Evolutionary conservation across 768 basidiomycete genomes (phyloP), one percentile per base, ranked within the genome.

Genomic region (Kwoniella dejecticola): DNA sequence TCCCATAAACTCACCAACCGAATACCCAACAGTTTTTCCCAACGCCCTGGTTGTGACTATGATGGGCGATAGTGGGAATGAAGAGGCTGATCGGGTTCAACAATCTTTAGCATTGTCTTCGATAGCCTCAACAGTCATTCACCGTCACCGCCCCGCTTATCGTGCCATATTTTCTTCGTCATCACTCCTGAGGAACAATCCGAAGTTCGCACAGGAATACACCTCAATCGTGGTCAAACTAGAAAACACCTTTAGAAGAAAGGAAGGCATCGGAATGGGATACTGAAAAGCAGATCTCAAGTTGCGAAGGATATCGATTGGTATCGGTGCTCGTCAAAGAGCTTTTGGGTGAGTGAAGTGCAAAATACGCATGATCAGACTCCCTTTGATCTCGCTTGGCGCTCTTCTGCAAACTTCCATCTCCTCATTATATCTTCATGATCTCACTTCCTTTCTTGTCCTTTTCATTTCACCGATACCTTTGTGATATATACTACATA

Each of bases 31-130:
- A 36, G 33, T 7, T 36, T 36, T 7, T 36, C n/a, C n/a, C n/a
- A n/a, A n/a, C n/a, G n/a, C n/a, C n/a, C n/a, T n/a, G n/a, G n/a
- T n/a, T n/a, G n/a, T n/a, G n/a, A n/a, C n/a, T 7, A 27, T 30
- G 48, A 31, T 31, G 48, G n/a, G 30, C 2, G 24, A 33, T 13
- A 6, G 19, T 15, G 11, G 17, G 3, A 13, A 36, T 15, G 33
- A 33, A n/a, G 11, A 50, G 48, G 48, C 48, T 50, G 33, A 50
- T 50, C 48, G 48, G 48, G 33, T 50, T 50, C 48, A 24, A 15
- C 2, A 31, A 13, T 29, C 48, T 24, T 31, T 31, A 31, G 17
- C 4, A 11, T 31, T 33, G 24, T 19, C 17, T 31, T 29, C 6
- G 24, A 12, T 27, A 47, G 7, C 46, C 12, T 15, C 15, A 5